These are phyloP conservation scores for Lipomyces yamadae DNA, from an alignment of 805 yeast genomes.

Conservation along the genomic window DNA sequence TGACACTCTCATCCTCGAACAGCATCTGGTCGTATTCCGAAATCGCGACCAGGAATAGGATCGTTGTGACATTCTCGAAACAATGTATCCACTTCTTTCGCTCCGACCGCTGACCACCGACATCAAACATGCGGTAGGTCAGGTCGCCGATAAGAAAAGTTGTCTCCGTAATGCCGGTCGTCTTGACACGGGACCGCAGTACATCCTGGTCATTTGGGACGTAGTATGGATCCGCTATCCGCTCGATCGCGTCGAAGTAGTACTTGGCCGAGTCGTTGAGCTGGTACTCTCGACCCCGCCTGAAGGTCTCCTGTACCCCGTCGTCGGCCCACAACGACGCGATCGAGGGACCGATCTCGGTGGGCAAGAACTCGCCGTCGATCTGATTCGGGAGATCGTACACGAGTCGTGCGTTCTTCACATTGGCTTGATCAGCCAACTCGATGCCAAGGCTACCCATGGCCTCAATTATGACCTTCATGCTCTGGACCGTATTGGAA, in stretches of 20 bases:
- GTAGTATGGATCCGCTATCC: slow-evolving; percentile 68
- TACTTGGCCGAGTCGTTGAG: slow-evolving; percentile 81
- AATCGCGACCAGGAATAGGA: slow-evolving; percentile 84
- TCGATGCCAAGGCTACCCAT: slow-evolving; percentile 65
- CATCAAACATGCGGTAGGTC: slow-evolving; percentile 81
- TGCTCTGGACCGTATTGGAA: slow-evolving; percentile 72
- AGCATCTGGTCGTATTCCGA: slow-evolving; percentile 91
- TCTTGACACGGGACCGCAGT: slow-evolving; percentile 86
- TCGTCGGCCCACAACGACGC: slow-evolving; percentile 68
- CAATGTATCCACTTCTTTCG: slow-evolving; percentile 94
- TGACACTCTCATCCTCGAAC: slow-evolving; percentile 86
- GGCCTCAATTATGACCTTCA: slow-evolving; percentile 53
- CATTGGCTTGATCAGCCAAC: slow-evolving; percentile 62
- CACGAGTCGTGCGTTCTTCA: slow-evolving; percentile 18
- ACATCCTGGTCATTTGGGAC: slow-evolving; percentile 81
- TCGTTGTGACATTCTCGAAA: slow-evolving; percentile 86
- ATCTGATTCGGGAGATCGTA: slow-evolving; percentile 29
- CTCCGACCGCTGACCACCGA: slow-evolving; percentile 95
- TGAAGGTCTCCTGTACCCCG: slow-evolving; percentile 50
- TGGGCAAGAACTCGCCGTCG: slow-evolving; percentile 43
- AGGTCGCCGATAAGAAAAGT: slow-evolving; percentile 69
- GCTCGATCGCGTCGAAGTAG: slow-evolving; percentile 74
- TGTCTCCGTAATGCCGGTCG: slow-evolving; percentile 93
- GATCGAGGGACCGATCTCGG: slow-evolving; percentile 75
- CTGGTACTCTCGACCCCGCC: slow-evolving; percentile 75